Percentiles rank a stretch among this genome's conserved stretches.
These are phyloP conservation scores for Pouteria campechiana DNA, from an alignment of 179 eudicot genomes.

Conservation along the genomic window DNA sequence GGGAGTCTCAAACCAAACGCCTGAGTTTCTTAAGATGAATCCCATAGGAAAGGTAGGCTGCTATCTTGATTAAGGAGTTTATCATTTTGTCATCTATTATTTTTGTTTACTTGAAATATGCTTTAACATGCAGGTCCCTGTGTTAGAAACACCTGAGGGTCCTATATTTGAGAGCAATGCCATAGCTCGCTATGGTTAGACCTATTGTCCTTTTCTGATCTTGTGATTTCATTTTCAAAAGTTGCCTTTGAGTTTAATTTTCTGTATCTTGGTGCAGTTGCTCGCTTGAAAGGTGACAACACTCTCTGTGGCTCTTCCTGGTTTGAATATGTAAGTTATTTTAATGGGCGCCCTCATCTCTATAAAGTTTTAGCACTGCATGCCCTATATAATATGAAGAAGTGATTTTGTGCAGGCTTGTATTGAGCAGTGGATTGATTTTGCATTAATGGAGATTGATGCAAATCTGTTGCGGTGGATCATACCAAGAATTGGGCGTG, in stretches of 20 bases:
- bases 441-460: conserved; percentile 31
- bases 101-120: no score
- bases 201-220: no score
- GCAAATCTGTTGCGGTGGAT: conserved; percentile 18
- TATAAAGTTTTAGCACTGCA: neutral
- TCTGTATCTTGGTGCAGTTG: conserved; percentile 21
- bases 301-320: conserved; percentile 39
- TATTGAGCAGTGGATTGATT: conserved; percentile 40
- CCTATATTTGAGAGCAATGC: conserved; percentile 19
- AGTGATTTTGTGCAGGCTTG: conserved; percentile 11
- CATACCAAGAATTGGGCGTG: conserved; percentile 19
- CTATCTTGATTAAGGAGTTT: no score
- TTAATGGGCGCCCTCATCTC: neutral
- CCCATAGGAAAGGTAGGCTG: no score
- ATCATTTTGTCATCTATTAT: no score
- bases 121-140: no score
- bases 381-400: neutral
- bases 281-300: conserved; percentile 27
- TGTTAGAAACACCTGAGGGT: conserved; percentile 18
- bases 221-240: neutral
- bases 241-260: neutral
- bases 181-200: conserved; percentile 18
- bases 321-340: conserved; percentile 32
- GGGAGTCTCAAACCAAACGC: no score
- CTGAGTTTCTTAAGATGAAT: no score